These are phyloP conservation scores for Rhizophora mangle DNA, from an alignment of 345 rosid species.

Conservation along the genomic window DNA sequence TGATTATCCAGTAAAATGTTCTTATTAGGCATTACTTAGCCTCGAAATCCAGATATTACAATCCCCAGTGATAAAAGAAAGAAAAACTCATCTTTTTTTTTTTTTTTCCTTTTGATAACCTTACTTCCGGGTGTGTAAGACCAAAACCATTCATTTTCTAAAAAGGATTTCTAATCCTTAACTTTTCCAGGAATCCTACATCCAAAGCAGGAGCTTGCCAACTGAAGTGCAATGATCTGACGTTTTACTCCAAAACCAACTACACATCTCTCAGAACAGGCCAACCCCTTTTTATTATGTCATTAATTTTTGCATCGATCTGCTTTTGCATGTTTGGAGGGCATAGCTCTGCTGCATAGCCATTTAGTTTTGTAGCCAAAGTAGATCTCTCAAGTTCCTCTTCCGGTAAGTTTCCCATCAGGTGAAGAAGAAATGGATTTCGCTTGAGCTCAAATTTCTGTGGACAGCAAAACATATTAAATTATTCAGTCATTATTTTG, in stretches of 20 bases:
- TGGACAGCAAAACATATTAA: constrained; percentile 9
- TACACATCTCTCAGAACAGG: constrained; percentile 63
- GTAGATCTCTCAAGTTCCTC: constrained; percentile 80
- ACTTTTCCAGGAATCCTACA: constrained; percentile 4
- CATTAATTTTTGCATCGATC: constrained; percentile 60
- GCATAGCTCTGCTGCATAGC: constrained; percentile 85
- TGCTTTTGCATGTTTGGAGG: constrained; percentile 54
- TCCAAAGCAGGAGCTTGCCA: not conserved
- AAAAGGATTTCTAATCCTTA: not conserved
- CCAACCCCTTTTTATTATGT: constrained; percentile 78
- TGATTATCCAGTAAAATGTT: too few species aligned
- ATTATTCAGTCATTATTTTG: constrained; percentile 1
- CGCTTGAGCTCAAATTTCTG: constrained; percentile 96
- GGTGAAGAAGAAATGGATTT: constrained; percentile 66
- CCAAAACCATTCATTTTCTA: not conserved
- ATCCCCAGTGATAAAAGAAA: too few species aligned
- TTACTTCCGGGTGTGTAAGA: too few species aligned
- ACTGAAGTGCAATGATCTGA: not conserved
- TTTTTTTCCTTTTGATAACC: too few species aligned
- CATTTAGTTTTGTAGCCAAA: constrained; percentile 67
- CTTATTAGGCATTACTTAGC: too few species aligned
- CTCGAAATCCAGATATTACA: too few species aligned
- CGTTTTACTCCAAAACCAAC: not conserved
- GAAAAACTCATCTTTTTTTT: too few species aligned
- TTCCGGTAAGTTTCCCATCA: constrained; percentile 74